phyloP scores from a whole-genome alignment of 768 basidiomycete genomes.

The Tricholoma matsutake region DNA sequence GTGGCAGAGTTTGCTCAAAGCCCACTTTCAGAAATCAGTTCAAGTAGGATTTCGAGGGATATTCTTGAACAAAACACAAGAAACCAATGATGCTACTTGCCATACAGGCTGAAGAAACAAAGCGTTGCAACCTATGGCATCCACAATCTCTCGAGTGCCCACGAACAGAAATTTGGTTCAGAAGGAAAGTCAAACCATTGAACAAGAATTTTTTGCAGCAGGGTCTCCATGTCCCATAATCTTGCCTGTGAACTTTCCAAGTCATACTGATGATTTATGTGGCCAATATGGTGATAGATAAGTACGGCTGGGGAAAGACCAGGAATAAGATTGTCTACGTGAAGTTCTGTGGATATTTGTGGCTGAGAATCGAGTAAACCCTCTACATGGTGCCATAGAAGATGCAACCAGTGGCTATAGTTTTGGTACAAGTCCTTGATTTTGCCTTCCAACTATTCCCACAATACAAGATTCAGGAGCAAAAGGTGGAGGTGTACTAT shows the following conservation, averaged over 20 bases:
- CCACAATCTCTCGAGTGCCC: not conserved
- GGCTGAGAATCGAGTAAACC: not conserved
- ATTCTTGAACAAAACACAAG: not conserved
- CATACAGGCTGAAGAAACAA: not conserved
- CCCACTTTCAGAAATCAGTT: not conserved
- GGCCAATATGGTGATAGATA: not conserved
- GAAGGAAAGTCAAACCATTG: not conserved
- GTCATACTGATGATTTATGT: not conserved
- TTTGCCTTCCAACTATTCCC: not conserved
- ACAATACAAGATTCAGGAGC: not conserved
- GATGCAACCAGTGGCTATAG: not conserved
- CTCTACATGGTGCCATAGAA: not conserved
- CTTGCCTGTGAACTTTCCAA: not conserved
- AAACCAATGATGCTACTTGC: not conserved
- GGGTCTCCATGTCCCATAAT: not conserved
- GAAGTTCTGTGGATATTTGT: not conserved
- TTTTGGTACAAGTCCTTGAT: not conserved
- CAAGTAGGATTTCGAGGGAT: not conserved
- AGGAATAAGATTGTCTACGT: not conserved
- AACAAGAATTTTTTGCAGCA: not conserved
- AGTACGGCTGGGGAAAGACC: not conserved
- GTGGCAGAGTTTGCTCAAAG: not conserved
- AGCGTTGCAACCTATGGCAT: not conserved
- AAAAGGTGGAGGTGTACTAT: not conserved
- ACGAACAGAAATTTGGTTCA: not conserved